A percentile compares a stretch with the other conserved stretches of the same genome.
phyloP scores from a whole-genome alignment of 1,284 basidiomycete species.

The Puccinia novopanici region DNA sequence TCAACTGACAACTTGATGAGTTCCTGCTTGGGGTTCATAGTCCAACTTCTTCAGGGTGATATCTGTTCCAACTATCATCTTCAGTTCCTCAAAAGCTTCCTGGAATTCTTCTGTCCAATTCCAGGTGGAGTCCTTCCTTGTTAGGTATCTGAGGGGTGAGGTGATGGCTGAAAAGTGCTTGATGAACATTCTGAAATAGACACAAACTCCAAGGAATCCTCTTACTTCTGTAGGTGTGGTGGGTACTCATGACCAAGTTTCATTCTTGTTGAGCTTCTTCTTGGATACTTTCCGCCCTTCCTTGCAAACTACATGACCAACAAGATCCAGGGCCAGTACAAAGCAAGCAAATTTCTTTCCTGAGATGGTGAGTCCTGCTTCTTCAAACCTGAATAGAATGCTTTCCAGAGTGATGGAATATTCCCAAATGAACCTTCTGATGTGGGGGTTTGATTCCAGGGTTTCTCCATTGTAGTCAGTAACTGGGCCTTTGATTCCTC shows the following conservation, averaged over 20 bases:
- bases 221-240: neutral
- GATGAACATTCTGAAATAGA: conserved; percentile 36
- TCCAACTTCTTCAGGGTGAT: neutral
- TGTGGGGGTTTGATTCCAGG: neutral
- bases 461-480: neutral
- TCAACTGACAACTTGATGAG: conserved; percentile 6
- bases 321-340: conserved; percentile 8
- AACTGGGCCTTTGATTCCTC: conserved; percentile 8
- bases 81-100: neutral
- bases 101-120: neutral
- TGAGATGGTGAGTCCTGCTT: conserved; percentile 22
- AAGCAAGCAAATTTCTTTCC: neutral
- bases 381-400: conserved; percentile 27
- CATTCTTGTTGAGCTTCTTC: conserved; percentile 17
- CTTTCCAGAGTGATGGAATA: conserved; percentile 9
- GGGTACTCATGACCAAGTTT: conserved; percentile 10
- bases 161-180: neutral
- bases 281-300: neutral
- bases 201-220: conserved; percentile 18
- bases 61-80: neutral
- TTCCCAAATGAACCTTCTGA: conserved; percentile 14
- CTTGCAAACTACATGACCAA: conserved; percentile 4
- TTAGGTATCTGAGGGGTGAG: neutral
- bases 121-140: neutral
- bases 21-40: conserved; percentile 19